These are phyloP conservation scores for Lippia alba DNA, from an alignment of 305 asterid species.

Conservation along the genomic window DNA sequence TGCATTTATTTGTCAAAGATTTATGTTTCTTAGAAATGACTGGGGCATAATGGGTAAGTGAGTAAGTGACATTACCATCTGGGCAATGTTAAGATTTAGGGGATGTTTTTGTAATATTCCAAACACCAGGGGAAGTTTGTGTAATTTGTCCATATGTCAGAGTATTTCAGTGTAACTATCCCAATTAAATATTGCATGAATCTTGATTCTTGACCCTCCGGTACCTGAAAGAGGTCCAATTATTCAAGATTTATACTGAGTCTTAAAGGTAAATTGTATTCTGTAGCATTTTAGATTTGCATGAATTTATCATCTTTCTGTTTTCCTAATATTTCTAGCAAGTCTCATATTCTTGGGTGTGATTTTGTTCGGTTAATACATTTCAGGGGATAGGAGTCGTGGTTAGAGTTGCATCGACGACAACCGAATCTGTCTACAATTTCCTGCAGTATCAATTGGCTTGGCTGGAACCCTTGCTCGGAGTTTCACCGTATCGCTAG, in stretches of 20 bases:
- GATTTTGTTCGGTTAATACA: constrained; percentile 2
- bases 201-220: background rate
- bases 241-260: background rate
- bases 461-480: constrained; percentile 69
- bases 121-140: too few species aligned
- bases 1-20: too few species aligned
- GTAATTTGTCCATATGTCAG: too few species aligned
- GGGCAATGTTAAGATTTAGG: too few species aligned
- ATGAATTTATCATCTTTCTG: background rate
- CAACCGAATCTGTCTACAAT: constrained; percentile 81
- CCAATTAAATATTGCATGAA: background rate
- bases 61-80: too few species aligned
- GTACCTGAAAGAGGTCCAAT: background rate
- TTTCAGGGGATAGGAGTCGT: constrained; percentile 74
- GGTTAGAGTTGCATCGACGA: constrained; percentile 73
- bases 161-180: too few species aligned
- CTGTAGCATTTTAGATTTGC: too few species aligned
- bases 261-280: too few species aligned
- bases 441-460: constrained; percentile 77
- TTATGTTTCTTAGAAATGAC: too few species aligned
- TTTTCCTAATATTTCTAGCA: background rate
- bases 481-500: constrained; percentile 73
- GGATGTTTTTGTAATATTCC: too few species aligned
- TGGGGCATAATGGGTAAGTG: too few species aligned
- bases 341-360: background rate